Evolutionary conservation across 257 asterid genomes (phyloP), one percentile per base, ranked within the genome.

Genomic region (Leptodermis oblonga): DNA sequence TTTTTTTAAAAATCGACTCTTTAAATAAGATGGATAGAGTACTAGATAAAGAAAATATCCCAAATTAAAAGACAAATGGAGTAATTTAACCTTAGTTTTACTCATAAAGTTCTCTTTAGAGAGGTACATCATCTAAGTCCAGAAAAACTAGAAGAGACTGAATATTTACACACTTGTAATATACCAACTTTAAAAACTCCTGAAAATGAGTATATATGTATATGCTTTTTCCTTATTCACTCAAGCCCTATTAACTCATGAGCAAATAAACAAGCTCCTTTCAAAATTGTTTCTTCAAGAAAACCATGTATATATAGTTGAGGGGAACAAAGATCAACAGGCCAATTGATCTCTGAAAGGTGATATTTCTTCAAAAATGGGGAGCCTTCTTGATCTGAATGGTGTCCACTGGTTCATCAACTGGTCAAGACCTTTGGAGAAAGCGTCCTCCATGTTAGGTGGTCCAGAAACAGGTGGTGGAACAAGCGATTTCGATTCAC

Each of bases 331-430:
- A 28, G 76, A 81, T 92, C 95, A 87, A 80, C 97, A 89, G 18
- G 90, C 95, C 73, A 89, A 72, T 78, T 92, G 96, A 92, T 92
- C 92, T 84, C 90, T 85, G 73, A 78, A 80, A 18, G 90, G 77
- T 51, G 90, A 78, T 10, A 92, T 92, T 72, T 92, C 97, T 86
- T 92, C 97, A 52, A 92, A 92, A 64, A 92, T 88, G 22, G 98
- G 98, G 60, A 92, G 98, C 68, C 98, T 82, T 76, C 80, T 85
- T 15, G 97, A 77, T 70, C 95, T 83, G 33, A 65, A 45, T 8
- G 88, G 92, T 11, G 85, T 75, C 95, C 90, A 87, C 18, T 82
- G 82, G 74, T 68, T 83, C 84, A 87, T 86, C 86, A 87, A 77
- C 85, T 85, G 85, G 65, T 92, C 94, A 70, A 87, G 85, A 43